phyloP scores from a whole-genome alignment of 495 filamentous ascomycete species.

The Aspergillus nanangensis region DNA sequence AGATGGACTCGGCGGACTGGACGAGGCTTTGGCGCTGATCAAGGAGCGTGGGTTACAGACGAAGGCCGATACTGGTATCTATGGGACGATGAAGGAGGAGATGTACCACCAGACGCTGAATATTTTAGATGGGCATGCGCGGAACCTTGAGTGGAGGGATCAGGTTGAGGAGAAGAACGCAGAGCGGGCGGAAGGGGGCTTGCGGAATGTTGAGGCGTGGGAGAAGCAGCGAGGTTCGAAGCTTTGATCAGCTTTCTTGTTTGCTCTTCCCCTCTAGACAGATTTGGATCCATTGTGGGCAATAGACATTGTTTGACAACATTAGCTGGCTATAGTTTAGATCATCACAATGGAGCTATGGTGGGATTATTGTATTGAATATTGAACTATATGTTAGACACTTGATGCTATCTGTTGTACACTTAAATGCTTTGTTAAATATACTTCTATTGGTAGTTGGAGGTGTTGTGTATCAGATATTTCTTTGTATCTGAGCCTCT shows the following conservation, averaged over 20 bases:
- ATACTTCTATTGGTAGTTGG: too few species aligned
- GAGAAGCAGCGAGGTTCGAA: slow-evolving; percentile 42
- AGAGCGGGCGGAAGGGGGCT: slow-evolving; percentile 15
- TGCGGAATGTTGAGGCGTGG: slow-evolving; percentile 32
- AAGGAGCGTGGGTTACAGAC: slow-evolving; percentile 48
- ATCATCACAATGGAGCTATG: too few species aligned
- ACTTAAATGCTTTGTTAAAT: too few species aligned
- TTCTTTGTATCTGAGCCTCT: too few species aligned
- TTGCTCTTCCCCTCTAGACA: too few species aligned
- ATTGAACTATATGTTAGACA: too few species aligned
- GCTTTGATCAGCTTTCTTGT: slow-evolving; percentile 30
- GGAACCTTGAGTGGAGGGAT: slow-evolving; percentile 42
- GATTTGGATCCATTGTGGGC: too few species aligned
- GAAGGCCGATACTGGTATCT: slow-evolving; percentile 59
- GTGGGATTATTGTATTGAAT: too few species aligned
- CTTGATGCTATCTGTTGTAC: too few species aligned
- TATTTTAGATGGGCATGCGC: slow-evolving; percentile 42
- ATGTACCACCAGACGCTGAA: slow-evolving; percentile 63
- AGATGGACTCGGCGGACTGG: slow-evolving; percentile 60
- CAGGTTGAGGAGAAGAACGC: slow-evolving; percentile 27
- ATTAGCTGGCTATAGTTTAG: too few species aligned
- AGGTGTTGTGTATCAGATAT: too few species aligned
- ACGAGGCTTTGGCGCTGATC: slow-evolving; percentile 54
- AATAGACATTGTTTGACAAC: too few species aligned
- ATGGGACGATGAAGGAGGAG: slow-evolving; percentile 64